A percentile compares a stretch with the other conserved stretches of the same genome.
These are phyloP conservation scores for Schwanniomyces sp. DNA, from an alignment of 805 yeast species.

Conservation along the genomic window DNA sequence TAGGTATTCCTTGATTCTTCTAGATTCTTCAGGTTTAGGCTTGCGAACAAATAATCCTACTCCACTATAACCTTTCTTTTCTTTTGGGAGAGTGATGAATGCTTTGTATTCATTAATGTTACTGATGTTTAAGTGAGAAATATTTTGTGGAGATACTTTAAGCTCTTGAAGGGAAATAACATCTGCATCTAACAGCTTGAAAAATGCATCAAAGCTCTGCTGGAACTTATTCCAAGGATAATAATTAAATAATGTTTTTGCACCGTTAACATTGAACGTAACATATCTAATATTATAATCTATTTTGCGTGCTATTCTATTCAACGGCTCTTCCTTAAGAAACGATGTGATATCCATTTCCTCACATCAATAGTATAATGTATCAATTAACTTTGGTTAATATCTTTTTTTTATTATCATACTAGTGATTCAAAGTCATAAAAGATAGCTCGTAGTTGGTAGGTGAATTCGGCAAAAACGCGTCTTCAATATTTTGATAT, in stretches of 20 bases:
- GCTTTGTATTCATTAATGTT: slow-evolving; percentile 57
- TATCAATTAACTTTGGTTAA: too few relatives aligned
- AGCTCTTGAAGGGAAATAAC: slow-evolving; percentile 86
- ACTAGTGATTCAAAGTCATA: too few relatives aligned
- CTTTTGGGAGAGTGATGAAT: slow-evolving; percentile 66
- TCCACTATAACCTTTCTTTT: slow-evolving; percentile 85
- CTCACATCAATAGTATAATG: not conserved
- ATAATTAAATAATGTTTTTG: slow-evolving; percentile 75
- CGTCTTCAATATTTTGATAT: not conserved
- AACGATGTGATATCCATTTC: not conserved
- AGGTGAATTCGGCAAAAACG: not conserved
- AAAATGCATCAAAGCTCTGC: slow-evolving; percentile 42
- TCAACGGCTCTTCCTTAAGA: slow-evolving; percentile 9
- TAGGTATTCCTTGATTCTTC: slow-evolving; percentile 32
- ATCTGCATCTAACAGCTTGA: slow-evolving; percentile 63
- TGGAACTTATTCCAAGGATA: slow-evolving; percentile 72
- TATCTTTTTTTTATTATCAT: too few relatives aligned
- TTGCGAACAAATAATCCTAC: slow-evolving; percentile 78
- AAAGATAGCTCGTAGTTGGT: not conserved
- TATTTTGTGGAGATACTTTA: slow-evolving; percentile 45
- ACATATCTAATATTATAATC: slow-evolving; percentile 43
- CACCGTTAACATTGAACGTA: slow-evolving; percentile 84
- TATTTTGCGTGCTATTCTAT: slow-evolving; percentile 6
- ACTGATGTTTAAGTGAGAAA: slow-evolving; percentile 45
- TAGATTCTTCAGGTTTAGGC: slow-evolving; percentile 46